Evolutionary conservation across 2,329 filamentous ascomycete species (phyloP).

Genomic region (Coleophoma cylindrospora): DNA sequence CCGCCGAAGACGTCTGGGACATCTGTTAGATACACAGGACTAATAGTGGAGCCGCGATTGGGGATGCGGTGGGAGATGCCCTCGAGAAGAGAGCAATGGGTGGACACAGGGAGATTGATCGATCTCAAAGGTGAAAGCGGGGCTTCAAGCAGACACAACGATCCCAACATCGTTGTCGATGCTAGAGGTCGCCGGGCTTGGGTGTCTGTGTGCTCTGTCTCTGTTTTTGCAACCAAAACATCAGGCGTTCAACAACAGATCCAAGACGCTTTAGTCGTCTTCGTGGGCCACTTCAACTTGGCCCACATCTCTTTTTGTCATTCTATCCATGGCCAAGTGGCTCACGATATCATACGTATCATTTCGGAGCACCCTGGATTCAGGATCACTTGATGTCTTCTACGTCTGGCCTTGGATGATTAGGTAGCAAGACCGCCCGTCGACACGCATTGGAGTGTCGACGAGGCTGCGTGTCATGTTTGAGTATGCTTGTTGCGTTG

Average conservation of each 20-base stretch:
- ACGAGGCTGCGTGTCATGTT: neutral
- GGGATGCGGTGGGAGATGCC: neutral
- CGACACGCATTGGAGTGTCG: too few relatives aligned
- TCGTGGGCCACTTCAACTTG: slow-evolving; percentile 64
- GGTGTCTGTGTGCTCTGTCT: slow-evolving; percentile 64
- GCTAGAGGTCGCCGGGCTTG: slow-evolving; percentile 46
- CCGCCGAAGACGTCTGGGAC: slow-evolving; percentile 93
- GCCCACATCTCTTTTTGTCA: slow-evolving; percentile 36
- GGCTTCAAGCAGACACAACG: slow-evolving; percentile 39
- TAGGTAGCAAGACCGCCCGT: too few relatives aligned
- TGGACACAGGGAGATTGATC: slow-evolving; percentile 16
- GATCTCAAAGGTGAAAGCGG: slow-evolving; percentile 30
- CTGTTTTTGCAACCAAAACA: slow-evolving; percentile 86
- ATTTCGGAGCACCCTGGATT: neutral
- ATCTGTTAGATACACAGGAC: slow-evolving; percentile 60
- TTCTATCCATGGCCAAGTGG: slow-evolving; percentile 15
- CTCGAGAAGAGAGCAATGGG: neutral
- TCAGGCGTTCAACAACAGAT: slow-evolving; percentile 72
- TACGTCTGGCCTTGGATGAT: too few relatives aligned
- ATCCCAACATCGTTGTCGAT: slow-evolving; percentile 67
- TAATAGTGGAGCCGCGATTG: neutral
- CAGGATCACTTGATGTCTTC: too few relatives aligned
- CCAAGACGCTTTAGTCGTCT: slow-evolving; percentile 59
- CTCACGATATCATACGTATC: slow-evolving; percentile 8
- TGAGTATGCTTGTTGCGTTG: too few relatives aligned